Evolutionary conservation across 139 green algal species (phyloP).

Genomic region (Chlorella sp.): DNA sequence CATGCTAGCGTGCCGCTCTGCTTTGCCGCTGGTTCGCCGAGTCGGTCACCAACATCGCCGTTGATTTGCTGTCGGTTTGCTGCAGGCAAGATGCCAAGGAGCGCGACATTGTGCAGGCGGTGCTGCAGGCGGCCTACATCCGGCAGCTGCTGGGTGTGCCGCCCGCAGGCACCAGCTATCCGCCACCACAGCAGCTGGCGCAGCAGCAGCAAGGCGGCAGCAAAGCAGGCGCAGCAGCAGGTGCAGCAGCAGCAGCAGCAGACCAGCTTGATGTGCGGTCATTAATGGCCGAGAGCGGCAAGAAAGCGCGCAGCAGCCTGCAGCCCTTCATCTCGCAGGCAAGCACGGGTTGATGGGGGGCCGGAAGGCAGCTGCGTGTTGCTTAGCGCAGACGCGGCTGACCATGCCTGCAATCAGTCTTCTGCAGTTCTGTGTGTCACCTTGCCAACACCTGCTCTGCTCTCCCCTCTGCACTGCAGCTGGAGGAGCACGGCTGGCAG

Average conservation of each 20-base stretch:
- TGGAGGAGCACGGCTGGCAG: constrained; percentile 55
- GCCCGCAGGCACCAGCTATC: neutral
- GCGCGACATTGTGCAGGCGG: constrained; percentile 59
- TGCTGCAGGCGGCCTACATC: constrained; percentile 73
- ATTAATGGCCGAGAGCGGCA: neutral
- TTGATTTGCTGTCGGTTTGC: neutral
- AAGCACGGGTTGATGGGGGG: neutral
- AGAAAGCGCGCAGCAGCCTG: constrained; percentile 6
- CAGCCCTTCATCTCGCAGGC: constrained; percentile 26
- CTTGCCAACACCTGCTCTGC: neutral
- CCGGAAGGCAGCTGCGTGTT: neutral
- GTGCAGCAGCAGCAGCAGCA: constrained; percentile 2
- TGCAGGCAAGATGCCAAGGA: constrained; percentile 26
- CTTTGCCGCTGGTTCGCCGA: neutral
- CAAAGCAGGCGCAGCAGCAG: neutral
- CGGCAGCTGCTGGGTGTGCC: constrained; percentile 33
- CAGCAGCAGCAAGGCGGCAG: neutral
- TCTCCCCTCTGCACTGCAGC: constrained; percentile 19
- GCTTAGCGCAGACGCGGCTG: neutral
- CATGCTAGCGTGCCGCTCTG: neutral
- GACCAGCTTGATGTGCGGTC: neutral
- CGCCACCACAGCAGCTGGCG: constrained; percentile 1
- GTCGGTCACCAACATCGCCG: neutral
- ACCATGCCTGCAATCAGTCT: too few relatives aligned
- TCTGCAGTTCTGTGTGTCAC: constrained; percentile 12